These are phyloP conservation scores for Mariannaea sp. DNA, from an alignment of 2,329 filamentous ascomycete species.

Conservation along the genomic window DNA sequence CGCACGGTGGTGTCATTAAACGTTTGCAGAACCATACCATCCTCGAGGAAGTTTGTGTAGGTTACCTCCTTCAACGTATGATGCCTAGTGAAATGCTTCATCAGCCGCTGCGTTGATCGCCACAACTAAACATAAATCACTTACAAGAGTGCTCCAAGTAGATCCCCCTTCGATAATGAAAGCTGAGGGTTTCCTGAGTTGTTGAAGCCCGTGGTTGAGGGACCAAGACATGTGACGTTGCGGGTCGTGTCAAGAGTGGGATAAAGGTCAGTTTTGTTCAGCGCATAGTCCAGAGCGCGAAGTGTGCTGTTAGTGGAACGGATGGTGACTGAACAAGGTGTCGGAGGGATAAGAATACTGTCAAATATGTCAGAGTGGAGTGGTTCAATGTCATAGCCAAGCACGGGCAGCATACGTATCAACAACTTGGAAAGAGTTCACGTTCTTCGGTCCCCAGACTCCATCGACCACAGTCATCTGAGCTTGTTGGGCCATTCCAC, in stretches of 20 bases:
- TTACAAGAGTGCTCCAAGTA: slow-evolving; percentile 21
- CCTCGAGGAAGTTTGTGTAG: slow-evolving; percentile 23
- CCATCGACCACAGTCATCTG: slow-evolving; percentile 31
- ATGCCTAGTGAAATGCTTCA: not conserved
- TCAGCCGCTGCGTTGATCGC: not conserved
- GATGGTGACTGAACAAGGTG: slow-evolving; percentile 24
- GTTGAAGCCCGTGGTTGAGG: slow-evolving; percentile 25
- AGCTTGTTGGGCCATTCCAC: slow-evolving; percentile 27
- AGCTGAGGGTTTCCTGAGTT: slow-evolving; percentile 23
- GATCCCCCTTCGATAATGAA: slow-evolving; percentile 12
- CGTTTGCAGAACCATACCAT: slow-evolving; percentile 25
- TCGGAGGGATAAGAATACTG: slow-evolving; percentile 26
- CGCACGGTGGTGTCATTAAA: slow-evolving; percentile 23
- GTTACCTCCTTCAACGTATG: slow-evolving; percentile 30
- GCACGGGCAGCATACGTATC: slow-evolving; percentile 21
- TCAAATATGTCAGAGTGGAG: not conserved
- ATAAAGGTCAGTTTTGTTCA: slow-evolving; percentile 25
- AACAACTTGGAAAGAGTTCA: slow-evolving; percentile 27
- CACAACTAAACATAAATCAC: not conserved
- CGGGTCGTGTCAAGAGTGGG: slow-evolving; percentile 20
- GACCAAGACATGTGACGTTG: slow-evolving; percentile 33
- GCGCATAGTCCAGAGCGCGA: slow-evolving; percentile 15
- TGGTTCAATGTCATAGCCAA: too few species aligned
- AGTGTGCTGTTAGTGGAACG: slow-evolving; percentile 17
- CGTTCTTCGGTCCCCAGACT: slow-evolving; percentile 23